Conservation (phyloP, 1,284 basidiomycete genomes). For the Inonotus hispidus region DNA sequence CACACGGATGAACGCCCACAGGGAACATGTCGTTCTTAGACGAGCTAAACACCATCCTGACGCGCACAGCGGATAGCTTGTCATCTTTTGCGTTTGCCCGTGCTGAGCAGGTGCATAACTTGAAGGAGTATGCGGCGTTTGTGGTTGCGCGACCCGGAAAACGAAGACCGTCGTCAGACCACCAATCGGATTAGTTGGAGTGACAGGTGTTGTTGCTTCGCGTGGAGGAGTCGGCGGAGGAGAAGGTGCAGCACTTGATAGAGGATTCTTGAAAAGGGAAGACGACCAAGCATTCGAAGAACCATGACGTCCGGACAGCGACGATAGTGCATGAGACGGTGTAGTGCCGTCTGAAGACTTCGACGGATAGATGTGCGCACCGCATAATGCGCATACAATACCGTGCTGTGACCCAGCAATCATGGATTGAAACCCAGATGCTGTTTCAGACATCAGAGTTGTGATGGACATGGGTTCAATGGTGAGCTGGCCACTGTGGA, state of each 20-base stretch:
- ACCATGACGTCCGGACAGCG: slow-evolving; percentile 23
- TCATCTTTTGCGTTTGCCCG: slow-evolving; percentile 23
- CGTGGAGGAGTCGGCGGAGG: slow-evolving; percentile 27
- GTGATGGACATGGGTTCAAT: slow-evolving; percentile 78
- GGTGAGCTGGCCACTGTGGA: slow-evolving; percentile 82
- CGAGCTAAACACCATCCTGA: slow-evolving; percentile 75
- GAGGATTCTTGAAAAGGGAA: slow-evolving; percentile 50
- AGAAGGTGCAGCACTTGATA: slow-evolving; percentile 26
- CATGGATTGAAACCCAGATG: slow-evolving; percentile 31
- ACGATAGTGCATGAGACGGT: slow-evolving; percentile 21
- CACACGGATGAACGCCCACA: slow-evolving; percentile 86
- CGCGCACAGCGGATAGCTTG: slow-evolving; percentile 69
- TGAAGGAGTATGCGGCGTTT: slow-evolving; percentile 16
- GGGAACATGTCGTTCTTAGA: slow-evolving; percentile 80
- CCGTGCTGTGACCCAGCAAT: slow-evolving; percentile 39
- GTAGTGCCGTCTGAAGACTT: slow-evolving; percentile 8
- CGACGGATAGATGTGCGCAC: slow-evolving; percentile 43
- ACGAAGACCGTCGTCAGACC: slow-evolving; percentile 45
- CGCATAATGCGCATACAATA: slow-evolving; percentile 71
- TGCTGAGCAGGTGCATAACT: neutral
- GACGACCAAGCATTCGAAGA: slow-evolving; percentile 43
- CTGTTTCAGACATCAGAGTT: slow-evolving; percentile 47
- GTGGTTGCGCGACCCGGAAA: slow-evolving; percentile 45
- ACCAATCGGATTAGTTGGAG: slow-evolving; percentile 12
- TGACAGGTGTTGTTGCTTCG: slow-evolving; percentile 21